Evolutionary conservation across 495 filamentous ascomycete genomes (phyloP).

Genomic region (Aeminium ludgeri): DNA sequence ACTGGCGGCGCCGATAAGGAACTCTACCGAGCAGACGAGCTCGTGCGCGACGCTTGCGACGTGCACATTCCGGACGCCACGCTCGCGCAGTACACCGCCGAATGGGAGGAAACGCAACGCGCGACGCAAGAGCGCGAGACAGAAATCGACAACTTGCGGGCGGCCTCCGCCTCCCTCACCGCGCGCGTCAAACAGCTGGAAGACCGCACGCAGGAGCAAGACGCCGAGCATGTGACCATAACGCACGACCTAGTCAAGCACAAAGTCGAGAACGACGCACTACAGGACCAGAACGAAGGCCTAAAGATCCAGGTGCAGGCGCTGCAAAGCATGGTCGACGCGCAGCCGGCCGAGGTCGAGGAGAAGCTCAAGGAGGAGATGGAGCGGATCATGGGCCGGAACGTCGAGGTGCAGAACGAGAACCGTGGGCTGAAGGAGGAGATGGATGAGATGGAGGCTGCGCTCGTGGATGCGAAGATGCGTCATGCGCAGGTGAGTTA

Average conservation of each 20-base stretch:
- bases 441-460: conserved; percentile 86
- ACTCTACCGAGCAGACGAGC: conserved; percentile 79
- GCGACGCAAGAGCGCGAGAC: conserved; percentile 62
- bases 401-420: conserved; percentile 86
- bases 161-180: conserved; percentile 44
- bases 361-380: conserved; percentile 65
- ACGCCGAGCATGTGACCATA: conserved; percentile 81
- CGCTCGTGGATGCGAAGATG: conserved; percentile 89
- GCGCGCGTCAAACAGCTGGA: conserved; percentile 65
- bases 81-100: conserved; percentile 59
- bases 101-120: conserved; percentile 82
- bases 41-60: conserved; percentile 88
- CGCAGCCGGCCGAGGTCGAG: conserved; percentile 81
- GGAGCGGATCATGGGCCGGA: conserved; percentile 81
- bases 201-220: conserved; percentile 73
- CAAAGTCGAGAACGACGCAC: conserved; percentile 83
- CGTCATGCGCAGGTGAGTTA: conserved; percentile 70
- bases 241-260: conserved; percentile 77
- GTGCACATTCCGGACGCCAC: conserved; percentile 66
- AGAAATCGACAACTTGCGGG: conserved; percentile 60
- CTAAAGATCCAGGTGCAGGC: conserved; percentile 67
- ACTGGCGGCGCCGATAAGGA: conserved; percentile 73
- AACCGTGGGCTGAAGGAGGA: conserved; percentile 78
- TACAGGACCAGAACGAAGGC: conserved; percentile 75
- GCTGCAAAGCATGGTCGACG: conserved; percentile 67